Conservation (phyloP, 805 yeast species). For the Wickerhamomyces chambardii region DNA sequence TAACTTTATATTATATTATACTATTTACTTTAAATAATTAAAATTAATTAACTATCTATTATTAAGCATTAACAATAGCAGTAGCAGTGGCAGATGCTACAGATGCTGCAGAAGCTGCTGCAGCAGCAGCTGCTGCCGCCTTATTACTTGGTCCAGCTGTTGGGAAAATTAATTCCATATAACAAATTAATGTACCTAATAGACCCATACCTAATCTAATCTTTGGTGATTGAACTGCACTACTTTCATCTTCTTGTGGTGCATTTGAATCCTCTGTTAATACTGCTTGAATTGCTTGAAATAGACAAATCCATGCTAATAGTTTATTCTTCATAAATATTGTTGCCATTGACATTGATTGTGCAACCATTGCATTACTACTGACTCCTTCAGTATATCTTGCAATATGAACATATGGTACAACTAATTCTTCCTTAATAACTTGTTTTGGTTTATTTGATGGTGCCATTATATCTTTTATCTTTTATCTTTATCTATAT, state of each 20-base stretch:
- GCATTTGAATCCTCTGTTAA: conserved; percentile 16
- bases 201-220: conserved; percentile 4
- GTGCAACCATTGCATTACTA: conserved; percentile 41
- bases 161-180: background rate
- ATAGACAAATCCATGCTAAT: conserved; percentile 45
- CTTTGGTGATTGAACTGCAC: conserved; percentile 30
- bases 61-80: too few species aligned
- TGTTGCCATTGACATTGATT: conserved; percentile 60
- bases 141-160: background rate
- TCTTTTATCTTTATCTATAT: too few species aligned
- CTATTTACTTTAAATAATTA: too few species aligned
- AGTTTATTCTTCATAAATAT: conserved; percentile 49
- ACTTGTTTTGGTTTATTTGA: conserved; percentile 19
- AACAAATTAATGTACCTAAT: background rate
- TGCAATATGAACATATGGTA: conserved; percentile 35
- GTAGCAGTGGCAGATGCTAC: too few species aligned
- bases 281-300: conserved; percentile 35
- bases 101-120: too few species aligned
- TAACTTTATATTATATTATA: too few species aligned
- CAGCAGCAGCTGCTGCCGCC: background rate
- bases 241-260: conserved; percentile 11
- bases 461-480: conserved; percentile 14
- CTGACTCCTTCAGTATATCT: conserved; percentile 35
- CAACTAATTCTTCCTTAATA: conserved; percentile 26
- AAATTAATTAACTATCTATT: too few species aligned